phyloP scores from a whole-genome alignment of 1,284 basidiomycete species.

The Neonothopanus nambi region DNA sequence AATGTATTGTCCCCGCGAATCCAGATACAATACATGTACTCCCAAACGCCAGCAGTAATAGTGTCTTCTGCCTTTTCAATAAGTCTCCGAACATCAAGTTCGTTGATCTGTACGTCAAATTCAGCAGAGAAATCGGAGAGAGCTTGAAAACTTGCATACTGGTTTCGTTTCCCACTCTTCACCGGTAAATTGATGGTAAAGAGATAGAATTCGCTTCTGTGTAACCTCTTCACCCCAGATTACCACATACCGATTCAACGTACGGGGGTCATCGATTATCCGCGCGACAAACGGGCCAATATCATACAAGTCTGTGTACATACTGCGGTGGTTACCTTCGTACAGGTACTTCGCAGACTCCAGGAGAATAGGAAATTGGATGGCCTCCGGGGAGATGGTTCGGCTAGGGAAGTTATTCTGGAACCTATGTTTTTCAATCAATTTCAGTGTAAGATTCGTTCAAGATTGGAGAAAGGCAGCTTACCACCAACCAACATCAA shows the following conservation, averaged over 20 bases:
- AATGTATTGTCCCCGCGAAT: neutral
- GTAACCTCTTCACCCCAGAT: constrained; percentile 3
- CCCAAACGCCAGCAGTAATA: neutral
- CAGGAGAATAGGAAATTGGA: neutral
- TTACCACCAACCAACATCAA: constrained; percentile 17
- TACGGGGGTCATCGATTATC: constrained; percentile 17
- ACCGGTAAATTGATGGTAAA: no score
- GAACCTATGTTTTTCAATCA: neutral
- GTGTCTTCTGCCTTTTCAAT: neutral
- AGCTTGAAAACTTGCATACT: no score
- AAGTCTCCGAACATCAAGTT: neutral
- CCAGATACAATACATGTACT: neutral
- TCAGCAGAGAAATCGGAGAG: no score
- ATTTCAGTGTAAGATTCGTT: no score
- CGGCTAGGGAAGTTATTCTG: neutral
- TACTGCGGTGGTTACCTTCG: constrained; percentile 12
- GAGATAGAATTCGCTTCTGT: neutral
- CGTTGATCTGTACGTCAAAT: no score
- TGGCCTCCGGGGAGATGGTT: neutral
- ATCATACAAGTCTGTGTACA: constrained; percentile 8
- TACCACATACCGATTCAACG: constrained; percentile 14
- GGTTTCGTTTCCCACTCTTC: no score
- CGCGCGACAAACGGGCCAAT: constrained; percentile 14
- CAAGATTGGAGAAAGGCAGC: no score
- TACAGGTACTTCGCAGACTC: neutral